Conservation (phyloP, 208 protist genomes). For the Trypanosoma theileri region DNA sequence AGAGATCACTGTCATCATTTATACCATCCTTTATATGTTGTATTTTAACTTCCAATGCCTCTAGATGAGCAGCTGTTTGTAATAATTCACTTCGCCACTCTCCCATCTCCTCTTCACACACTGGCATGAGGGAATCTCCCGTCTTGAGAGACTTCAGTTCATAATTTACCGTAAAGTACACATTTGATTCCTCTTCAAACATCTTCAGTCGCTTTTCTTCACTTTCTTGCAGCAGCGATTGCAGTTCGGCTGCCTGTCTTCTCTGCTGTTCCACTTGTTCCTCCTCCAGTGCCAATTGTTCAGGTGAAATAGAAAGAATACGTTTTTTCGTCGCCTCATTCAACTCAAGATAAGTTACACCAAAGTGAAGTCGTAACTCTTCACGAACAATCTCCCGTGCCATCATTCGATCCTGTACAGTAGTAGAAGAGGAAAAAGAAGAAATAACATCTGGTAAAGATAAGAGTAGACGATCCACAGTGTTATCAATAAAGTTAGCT, state of each 20-base stretch:
- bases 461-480: conserved; percentile 3
- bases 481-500: neutral
- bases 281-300: neutral
- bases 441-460: neutral
- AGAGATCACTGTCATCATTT: neutral
- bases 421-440: neutral
- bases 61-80: neutral
- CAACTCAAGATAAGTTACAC: conserved; percentile 9
- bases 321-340: conserved; percentile 2
- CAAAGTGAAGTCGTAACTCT: conserved; percentile 14
- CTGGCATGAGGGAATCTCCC: neutral
- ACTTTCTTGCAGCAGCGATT: neutral
- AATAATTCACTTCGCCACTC: conserved; percentile 1
- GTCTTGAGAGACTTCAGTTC: conserved; percentile 6
- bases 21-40: neutral
- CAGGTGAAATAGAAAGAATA: conserved; percentile 5
- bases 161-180: conserved; percentile 12
- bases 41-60: conserved; percentile 10
- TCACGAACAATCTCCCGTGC: conserved; percentile 18
- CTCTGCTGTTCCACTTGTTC: neutral
- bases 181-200: conserved; percentile 13
- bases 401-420: conserved; percentile 10
- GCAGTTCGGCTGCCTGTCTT: neutral
- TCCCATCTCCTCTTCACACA: conserved; percentile 9
- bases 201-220: conserved; percentile 1